These are phyloP conservation scores for Forsythia viridissima DNA, from an alignment of 257 asterid species.

Conservation along the genomic window DNA sequence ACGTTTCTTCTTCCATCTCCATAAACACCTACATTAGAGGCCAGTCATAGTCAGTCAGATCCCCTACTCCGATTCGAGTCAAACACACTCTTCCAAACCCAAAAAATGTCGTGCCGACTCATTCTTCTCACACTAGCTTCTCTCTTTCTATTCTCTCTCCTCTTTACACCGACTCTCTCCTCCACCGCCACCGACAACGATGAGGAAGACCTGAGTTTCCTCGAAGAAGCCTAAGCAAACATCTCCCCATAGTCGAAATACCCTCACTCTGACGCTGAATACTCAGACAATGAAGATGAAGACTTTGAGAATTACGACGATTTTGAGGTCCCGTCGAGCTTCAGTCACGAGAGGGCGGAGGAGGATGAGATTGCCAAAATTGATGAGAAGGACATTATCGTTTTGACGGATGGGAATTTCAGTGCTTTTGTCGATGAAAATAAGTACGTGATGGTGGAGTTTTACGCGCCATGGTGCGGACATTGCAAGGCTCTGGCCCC, in stretches of 20 bases:
- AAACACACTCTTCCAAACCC: constrained; percentile 1
- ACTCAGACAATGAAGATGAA: too few species aligned
- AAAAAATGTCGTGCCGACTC: constrained; percentile 37
- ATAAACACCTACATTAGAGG: not conserved
- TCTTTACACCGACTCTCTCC: constrained; percentile 25
- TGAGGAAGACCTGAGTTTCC: constrained; percentile 56
- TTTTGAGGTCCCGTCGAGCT: too few species aligned
- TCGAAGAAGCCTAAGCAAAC: constrained; percentile 41
- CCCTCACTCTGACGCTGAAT: constrained; percentile 34
- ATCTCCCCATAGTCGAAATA: constrained; percentile 22
- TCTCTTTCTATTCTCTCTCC: constrained; percentile 10
- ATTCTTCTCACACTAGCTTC: constrained; percentile 26
- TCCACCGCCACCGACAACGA: constrained; percentile 37
- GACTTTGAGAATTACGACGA: too few species aligned
- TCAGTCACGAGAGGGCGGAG: too few species aligned
- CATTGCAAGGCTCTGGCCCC: too few species aligned
- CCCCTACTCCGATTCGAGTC: constrained; percentile 25
- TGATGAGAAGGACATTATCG: too few species aligned
- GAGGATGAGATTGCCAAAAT: too few species aligned
- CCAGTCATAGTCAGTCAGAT: not conserved
- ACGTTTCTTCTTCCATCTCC: not conserved
- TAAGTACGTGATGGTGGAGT: too few species aligned
- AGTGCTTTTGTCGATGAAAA: too few species aligned
- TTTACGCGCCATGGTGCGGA: too few species aligned
- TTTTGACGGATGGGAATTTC: too few species aligned